These are phyloP conservation scores for Esteya vermicola DNA, from an alignment of 2,329 filamentous ascomycete species.

Conservation along the genomic window DNA sequence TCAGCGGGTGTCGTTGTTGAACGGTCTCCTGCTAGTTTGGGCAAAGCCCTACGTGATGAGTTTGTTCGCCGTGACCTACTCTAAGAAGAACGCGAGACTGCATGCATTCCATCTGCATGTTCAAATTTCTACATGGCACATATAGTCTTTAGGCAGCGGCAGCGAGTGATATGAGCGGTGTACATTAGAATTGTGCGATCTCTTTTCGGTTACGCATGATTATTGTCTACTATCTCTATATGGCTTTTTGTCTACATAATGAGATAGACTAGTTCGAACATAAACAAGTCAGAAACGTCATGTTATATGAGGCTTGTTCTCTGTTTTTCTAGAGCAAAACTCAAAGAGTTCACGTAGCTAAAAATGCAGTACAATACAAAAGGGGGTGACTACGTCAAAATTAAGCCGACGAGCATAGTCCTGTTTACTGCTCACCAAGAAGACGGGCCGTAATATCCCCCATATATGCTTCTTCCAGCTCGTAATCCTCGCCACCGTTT, in stretches of 20 bases:
- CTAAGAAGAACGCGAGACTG: constrained; percentile 32
- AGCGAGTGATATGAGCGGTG: too few species aligned
- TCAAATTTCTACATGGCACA: too few species aligned
- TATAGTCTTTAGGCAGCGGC: too few species aligned
- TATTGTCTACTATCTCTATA: background rate
- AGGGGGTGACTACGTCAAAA: too few species aligned
- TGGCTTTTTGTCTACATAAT: background rate
- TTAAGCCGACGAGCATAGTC: background rate
- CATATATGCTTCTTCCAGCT: constrained; percentile 80
- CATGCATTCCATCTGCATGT: too few species aligned
- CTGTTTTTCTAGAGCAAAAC: background rate
- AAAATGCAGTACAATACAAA: background rate
- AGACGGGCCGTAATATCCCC: constrained; percentile 78
- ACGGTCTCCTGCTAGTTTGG: constrained; percentile 80
- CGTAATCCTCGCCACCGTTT: constrained; percentile 65
- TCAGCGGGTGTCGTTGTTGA: constrained; percentile 90
- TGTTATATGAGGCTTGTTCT: background rate
- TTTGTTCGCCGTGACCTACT: constrained; percentile 94
- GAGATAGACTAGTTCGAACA: too few species aligned
- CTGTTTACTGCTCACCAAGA: constrained; percentile 55
- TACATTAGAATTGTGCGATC: background rate
- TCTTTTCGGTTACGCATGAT: background rate
- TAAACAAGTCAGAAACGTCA: background rate
- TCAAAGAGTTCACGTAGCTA: background rate
- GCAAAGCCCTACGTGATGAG: constrained; percentile 87